Conservation (phyloP, 768 basidiomycete genomes). For the Lactarius tabidus region DNA sequence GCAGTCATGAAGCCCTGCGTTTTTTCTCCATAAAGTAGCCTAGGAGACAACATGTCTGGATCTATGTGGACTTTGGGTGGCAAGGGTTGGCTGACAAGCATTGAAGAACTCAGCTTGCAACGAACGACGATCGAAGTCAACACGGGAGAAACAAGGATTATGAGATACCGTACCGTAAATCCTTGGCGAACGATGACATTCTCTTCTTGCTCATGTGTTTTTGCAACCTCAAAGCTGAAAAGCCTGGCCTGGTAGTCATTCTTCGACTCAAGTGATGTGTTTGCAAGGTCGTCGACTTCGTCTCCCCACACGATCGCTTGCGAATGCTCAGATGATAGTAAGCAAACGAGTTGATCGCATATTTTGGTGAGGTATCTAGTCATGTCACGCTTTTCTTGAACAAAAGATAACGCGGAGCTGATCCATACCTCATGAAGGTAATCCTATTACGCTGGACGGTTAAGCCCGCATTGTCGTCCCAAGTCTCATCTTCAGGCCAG, state of each 20-base stretch:
- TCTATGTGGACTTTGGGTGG: neutral
- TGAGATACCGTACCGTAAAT: neutral
- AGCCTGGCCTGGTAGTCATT: neutral
- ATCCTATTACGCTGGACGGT: conserved; percentile 48
- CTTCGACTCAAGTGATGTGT: neutral
- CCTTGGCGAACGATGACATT: neutral
- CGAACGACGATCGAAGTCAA: neutral
- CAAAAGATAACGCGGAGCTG: too few relatives aligned
- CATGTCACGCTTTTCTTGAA: neutral
- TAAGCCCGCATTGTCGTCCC: conserved; percentile 46
- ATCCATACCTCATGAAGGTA: conserved; percentile 54
- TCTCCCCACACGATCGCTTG: neutral
- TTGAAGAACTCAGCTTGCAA: neutral
- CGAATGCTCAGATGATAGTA: neutral
- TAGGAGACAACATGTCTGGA: neutral
- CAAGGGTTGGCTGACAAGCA: neutral
- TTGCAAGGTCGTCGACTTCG: neutral
- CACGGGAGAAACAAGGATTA: too few relatives aligned
- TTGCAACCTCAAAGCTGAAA: neutral
- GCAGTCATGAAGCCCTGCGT: conserved; percentile 9
- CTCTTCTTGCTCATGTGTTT: neutral
- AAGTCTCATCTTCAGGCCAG: conserved; percentile 59
- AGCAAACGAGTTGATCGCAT: conserved; percentile 5
- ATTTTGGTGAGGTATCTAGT: neutral
- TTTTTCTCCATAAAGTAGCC: neutral